These are phyloP conservation scores for Pulveroboletus ravenelii DNA, from an alignment of 768 basidiomycete genomes.

Conservation along the genomic window DNA sequence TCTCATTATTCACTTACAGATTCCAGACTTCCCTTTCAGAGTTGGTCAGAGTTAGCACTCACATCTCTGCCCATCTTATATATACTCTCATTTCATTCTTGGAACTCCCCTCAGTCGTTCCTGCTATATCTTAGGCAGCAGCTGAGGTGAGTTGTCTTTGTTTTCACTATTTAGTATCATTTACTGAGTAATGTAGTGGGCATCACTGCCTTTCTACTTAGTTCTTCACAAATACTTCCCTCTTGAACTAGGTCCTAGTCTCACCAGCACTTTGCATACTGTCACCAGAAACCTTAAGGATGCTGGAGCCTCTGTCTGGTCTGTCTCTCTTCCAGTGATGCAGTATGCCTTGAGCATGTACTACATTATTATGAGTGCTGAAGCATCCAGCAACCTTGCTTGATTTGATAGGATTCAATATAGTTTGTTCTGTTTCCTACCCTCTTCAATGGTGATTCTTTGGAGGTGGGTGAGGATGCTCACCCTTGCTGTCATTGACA, in stretches of 20 bases:
- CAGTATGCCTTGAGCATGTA: constrained; percentile 83
- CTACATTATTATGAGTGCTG: constrained; percentile 92
- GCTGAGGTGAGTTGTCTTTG: no score
- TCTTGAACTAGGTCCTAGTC: constrained; percentile 47
- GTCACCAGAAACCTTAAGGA: constrained; percentile 39
- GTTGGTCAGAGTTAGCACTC: no score
- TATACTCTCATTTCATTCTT: no score
- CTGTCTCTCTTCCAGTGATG: constrained; percentile 69
- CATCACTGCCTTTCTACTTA: no score
- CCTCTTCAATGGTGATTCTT: background rate
- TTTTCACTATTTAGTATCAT: no score
- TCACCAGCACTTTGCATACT: constrained; percentile 42
- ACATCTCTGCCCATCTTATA: no score
- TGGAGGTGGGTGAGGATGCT: background rate
- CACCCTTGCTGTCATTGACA: constrained; percentile 24
- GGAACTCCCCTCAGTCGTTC: no score
- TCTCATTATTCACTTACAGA: no score
- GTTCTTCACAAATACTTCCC: constrained; percentile 94
- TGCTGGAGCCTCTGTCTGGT: constrained; percentile 61
- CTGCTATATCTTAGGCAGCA: no score
- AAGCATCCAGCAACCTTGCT: constrained; percentile 89
- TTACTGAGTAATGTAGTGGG: no score
- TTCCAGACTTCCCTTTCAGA: no score
- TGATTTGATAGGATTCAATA: no score
- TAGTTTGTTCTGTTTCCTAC: constrained; percentile 41